These are phyloP conservation scores for Fusarium aywerte DNA, from an alignment of 2,329 filamentous ascomycete species.

Conservation along the genomic window DNA sequence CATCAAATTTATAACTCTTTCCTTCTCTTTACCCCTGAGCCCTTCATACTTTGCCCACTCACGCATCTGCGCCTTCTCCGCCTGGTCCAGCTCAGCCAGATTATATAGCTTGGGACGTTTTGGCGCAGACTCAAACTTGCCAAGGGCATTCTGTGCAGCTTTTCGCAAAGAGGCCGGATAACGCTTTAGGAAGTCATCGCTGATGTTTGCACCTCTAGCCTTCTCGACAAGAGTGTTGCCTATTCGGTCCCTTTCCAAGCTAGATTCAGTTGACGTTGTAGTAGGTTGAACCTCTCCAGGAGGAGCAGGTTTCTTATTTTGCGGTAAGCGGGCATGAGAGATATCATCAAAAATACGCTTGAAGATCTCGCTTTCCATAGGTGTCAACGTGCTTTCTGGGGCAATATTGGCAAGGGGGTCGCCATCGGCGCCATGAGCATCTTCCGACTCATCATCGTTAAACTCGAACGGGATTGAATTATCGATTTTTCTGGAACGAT, in stretches of 20 bases:
- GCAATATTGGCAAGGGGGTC: not conserved
- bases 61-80: slow-evolving; percentile 48
- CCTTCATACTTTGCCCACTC: slow-evolving; percentile 52
- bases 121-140: slow-evolving; percentile 52
- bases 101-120: slow-evolving; percentile 39
- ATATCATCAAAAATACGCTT: slow-evolving; percentile 65
- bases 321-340: slow-evolving; percentile 50
- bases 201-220: slow-evolving; percentile 47
- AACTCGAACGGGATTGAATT: slow-evolving; percentile 65
- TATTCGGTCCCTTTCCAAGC: not conserved
- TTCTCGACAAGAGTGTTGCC: slow-evolving; percentile 51
- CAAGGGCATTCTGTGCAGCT: slow-evolving; percentile 54
- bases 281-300: not conserved
- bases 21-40: slow-evolving; percentile 58
- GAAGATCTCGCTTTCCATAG: slow-evolving; percentile 67
- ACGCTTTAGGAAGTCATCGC: slow-evolving; percentile 51
- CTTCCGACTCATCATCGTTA: slow-evolving; percentile 56
- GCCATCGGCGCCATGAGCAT: slow-evolving; percentile 19
- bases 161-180: slow-evolving; percentile 55
- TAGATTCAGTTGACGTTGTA: not conserved
- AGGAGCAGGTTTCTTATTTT: slow-evolving; percentile 41
- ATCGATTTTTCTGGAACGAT: slow-evolving; percentile 34
- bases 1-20: slow-evolving; percentile 66
- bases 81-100: slow-evolving; percentile 48
- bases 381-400: slow-evolving; percentile 64